Conservation (phyloP, 2,329 filamentous ascomycete genomes). For the Nothopassalora personata region DNA sequence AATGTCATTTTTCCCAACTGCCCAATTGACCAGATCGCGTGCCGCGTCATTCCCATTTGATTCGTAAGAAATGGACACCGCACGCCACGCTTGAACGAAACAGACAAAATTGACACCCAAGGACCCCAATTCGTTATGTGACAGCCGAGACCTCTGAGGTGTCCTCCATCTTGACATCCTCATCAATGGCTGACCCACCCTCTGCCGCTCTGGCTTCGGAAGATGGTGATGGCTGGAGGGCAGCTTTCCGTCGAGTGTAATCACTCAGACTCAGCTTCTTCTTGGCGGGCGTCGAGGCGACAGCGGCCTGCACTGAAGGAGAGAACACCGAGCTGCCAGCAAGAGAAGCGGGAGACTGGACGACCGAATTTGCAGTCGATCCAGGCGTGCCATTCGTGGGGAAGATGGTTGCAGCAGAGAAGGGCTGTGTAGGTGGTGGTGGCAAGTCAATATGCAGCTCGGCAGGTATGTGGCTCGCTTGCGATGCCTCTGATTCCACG, state of each 20-base stretch:
- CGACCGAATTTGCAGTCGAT: conserved; percentile 10
- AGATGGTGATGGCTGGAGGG: conserved; percentile 23
- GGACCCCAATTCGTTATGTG: conserved; percentile 9
- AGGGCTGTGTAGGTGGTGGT: conserved; percentile 25
- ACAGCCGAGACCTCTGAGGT: conserved; percentile 6
- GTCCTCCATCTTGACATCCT: conserved; percentile 29
- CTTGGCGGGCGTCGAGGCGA: conserved; percentile 39
- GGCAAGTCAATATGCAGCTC: conserved; percentile 33
- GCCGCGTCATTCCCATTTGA: background rate
- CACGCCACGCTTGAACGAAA: conserved; percentile 17
- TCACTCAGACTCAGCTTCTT: conserved; percentile 51
- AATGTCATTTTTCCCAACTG: background rate
- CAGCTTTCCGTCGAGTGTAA: conserved; percentile 42
- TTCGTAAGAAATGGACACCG: conserved; percentile 15
- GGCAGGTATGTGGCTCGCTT: conserved; percentile 13
- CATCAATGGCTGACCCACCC: conserved; percentile 23
- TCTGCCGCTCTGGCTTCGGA: conserved; percentile 22
- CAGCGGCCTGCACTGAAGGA: conserved; percentile 37
- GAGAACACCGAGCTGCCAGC: conserved; percentile 27
- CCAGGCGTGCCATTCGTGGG: conserved; percentile 11
- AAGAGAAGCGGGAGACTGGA: conserved; percentile 24
- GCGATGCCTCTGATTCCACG: conserved; percentile 5
- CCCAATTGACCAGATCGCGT: background rate
- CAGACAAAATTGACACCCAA: conserved; percentile 2
- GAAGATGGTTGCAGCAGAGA: conserved; percentile 23